Conservation (phyloP, 2,329 filamentous ascomycete genomes). For the Chaetomium strumarium region DNA sequence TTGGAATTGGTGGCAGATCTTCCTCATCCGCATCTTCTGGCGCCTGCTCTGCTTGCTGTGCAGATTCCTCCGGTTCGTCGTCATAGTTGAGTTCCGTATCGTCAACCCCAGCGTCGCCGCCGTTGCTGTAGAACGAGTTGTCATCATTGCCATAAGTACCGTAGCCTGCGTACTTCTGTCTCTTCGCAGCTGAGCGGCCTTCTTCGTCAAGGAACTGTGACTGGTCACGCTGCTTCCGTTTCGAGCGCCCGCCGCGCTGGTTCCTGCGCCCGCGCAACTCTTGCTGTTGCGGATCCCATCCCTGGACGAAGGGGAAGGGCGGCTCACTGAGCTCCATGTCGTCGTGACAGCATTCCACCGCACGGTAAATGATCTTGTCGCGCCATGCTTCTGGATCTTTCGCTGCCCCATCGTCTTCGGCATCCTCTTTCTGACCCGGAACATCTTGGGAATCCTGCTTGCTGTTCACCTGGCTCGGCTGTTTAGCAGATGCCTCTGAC, state of each 20-base stretch:
- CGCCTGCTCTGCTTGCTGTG: slow-evolving; percentile 26
- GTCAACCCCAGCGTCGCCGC: slow-evolving; percentile 36
- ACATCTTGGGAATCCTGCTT: slow-evolving; percentile 24
- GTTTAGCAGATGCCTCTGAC: background rate
- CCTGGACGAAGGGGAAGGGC: slow-evolving; percentile 83
- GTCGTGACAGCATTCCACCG: slow-evolving; percentile 78
- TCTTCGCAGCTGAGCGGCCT: slow-evolving; percentile 33
- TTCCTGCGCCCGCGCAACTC: slow-evolving; percentile 33
- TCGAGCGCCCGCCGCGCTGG: slow-evolving; percentile 42
- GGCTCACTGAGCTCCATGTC: slow-evolving; percentile 64
- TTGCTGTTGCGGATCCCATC: slow-evolving; percentile 77
- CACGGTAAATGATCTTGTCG: slow-evolving; percentile 65
- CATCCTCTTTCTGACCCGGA: slow-evolving; percentile 23
- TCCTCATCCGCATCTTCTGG: slow-evolving; percentile 27
- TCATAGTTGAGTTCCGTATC: slow-evolving; percentile 39
- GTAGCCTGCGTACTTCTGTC: slow-evolving; percentile 43
- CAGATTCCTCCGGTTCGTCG: slow-evolving; percentile 30
- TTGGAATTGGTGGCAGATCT: slow-evolving; percentile 59
- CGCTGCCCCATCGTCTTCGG: slow-evolving; percentile 21
- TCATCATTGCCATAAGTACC: slow-evolving; percentile 5
- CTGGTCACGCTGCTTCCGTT: slow-evolving; percentile 41
- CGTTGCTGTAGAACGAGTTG: slow-evolving; percentile 22
- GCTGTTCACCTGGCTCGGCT: background rate
- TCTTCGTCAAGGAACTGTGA: slow-evolving; percentile 37
- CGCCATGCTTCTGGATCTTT: slow-evolving; percentile 63